A percentile compares a stretch with the other conserved stretches of the same genome.
phyloP scores from a whole-genome alignment of 257 asterid genomes.

The Salvia hispanica region DNA sequence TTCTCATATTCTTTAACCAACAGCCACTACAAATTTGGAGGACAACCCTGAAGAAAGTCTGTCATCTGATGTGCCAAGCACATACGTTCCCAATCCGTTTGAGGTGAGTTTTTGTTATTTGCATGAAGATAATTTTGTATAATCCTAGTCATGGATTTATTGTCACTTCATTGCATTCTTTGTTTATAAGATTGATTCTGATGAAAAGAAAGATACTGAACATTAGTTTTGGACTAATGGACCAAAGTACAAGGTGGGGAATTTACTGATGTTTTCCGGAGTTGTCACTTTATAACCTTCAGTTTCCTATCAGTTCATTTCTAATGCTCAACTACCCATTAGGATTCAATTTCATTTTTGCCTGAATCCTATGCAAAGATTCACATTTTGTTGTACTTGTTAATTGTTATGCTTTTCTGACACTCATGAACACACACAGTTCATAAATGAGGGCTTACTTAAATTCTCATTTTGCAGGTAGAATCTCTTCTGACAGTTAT shows the following conservation, averaged over 20 bases:
- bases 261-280: neutral
- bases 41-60: slow-evolving; percentile 38
- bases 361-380: neutral
- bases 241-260: neutral
- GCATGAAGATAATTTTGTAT: slow-evolving; percentile 6
- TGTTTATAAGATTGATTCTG: slow-evolving; percentile 8
- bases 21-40: slow-evolving; percentile 38
- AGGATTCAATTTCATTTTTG: neutral
- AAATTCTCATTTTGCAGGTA: slow-evolving; percentile 56
- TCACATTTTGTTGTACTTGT: neutral
- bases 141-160: slow-evolving; percentile 17
- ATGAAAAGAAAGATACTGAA: neutral
- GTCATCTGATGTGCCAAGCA: slow-evolving; percentile 40
- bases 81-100: slow-evolving; percentile 44
- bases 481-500: slow-evolving; percentile 66
- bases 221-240: slow-evolving; percentile 14
- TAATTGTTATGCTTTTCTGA: neutral
- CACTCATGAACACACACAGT: neutral
- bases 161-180: neutral
- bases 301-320: too few relatives aligned
- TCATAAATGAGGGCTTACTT: slow-evolving; percentile 15
- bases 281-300: too few relatives aligned
- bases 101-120: slow-evolving; percentile 51
- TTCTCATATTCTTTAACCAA: slow-evolving; percentile 16
- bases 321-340: slow-evolving; percentile 11